Conservation (phyloP, 2,329 filamentous ascomycete genomes). For the Catunica adiposa region DNA sequence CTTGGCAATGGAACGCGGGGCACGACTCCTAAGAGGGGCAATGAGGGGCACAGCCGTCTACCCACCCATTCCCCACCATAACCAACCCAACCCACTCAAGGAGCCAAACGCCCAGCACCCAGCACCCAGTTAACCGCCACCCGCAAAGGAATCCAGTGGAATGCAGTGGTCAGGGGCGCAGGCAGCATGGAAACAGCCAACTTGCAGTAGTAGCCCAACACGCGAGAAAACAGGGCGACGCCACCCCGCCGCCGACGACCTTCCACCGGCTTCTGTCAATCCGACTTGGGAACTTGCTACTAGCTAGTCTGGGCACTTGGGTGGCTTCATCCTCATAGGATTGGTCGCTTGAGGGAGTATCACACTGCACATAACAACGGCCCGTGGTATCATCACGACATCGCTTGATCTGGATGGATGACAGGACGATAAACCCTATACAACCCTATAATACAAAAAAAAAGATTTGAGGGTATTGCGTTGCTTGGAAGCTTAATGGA, state of each 20-base stretch:
- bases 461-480: too few species aligned
- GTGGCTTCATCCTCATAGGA: too few species aligned
- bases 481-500: too few species aligned
- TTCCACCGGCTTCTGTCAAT: neutral
- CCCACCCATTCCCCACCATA: neutral
- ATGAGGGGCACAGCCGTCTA: neutral
- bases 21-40: neutral
- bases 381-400: too few species aligned
- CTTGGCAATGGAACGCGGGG: neutral
- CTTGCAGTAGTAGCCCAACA: constrained; percentile 1
- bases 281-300: neutral
- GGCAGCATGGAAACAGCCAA: neutral
- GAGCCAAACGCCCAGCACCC: neutral
- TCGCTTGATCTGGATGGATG: too few species aligned
- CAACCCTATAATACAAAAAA: too few species aligned
- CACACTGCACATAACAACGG: too few species aligned
- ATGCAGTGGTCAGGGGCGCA: constrained; percentile 10
- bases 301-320: neutral
- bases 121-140: neutral
- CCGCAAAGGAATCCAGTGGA: neutral
- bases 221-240: constrained; percentile 4
- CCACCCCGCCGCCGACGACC: neutral
- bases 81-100: neutral
- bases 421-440: too few species aligned
- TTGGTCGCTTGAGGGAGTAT: too few species aligned